These are phyloP conservation scores for Candida wancherniae DNA, from an alignment of 805 yeast genomes.

Conservation along the genomic window DNA sequence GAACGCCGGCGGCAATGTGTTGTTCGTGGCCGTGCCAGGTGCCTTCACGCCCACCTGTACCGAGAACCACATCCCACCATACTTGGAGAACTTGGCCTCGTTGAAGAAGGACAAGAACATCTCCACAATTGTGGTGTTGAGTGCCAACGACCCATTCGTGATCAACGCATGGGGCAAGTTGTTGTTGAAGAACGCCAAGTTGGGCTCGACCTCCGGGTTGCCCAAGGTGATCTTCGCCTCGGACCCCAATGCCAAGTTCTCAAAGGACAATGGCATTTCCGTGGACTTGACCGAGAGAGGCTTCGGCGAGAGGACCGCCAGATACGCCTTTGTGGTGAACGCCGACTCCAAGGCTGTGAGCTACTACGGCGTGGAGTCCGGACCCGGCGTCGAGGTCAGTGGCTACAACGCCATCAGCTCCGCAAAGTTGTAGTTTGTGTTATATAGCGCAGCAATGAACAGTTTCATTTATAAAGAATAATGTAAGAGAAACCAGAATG, in stretches of 20 bases:
- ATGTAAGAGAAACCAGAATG: too few species aligned
- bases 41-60: slow-evolving; percentile 45
- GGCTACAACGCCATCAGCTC: slow-evolving; percentile 35
- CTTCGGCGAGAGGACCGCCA: slow-evolving; percentile 35
- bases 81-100: slow-evolving; percentile 25
- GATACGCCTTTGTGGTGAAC: slow-evolving; percentile 36
- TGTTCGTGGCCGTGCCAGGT: slow-evolving; percentile 40
- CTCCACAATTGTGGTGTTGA: slow-evolving; percentile 30
- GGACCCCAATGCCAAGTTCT: slow-evolving; percentile 36
- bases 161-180: slow-evolving; percentile 42
- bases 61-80: slow-evolving; percentile 40
- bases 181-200: slow-evolving; percentile 24
- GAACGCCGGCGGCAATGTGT: slow-evolving; percentile 21
- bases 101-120: slow-evolving; percentile 28
- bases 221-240: slow-evolving; percentile 35
- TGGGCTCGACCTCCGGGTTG: slow-evolving; percentile 9
- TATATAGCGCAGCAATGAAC: too few species aligned
- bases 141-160: slow-evolving; percentile 42
- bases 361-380: slow-evolving; percentile 34
- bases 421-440: slow-evolving; percentile 37
- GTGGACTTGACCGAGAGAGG: slow-evolving; percentile 34
- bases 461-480: too few species aligned
- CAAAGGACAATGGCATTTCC: slow-evolving; percentile 25
- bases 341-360: slow-evolving; percentile 40
- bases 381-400: slow-evolving; percentile 29